Conservation (phyloP, 1,284 basidiomycete genomes). For the Leucoagaricus sp. region DNA sequence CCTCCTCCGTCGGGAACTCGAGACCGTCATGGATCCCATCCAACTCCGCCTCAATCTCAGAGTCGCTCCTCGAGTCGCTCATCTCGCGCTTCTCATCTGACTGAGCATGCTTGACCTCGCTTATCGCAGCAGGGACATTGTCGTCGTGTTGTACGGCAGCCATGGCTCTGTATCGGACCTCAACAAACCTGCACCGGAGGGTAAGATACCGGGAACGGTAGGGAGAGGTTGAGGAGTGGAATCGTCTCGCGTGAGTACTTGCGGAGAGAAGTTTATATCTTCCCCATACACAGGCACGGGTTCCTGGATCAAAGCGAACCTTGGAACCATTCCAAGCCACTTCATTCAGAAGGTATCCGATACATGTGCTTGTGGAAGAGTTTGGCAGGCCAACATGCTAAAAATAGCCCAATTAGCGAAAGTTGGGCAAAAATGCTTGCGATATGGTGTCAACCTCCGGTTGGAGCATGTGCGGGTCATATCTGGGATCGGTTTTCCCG, state of each 20-base stretch:
- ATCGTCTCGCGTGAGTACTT: neutral
- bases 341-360: neutral
- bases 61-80: neutral
- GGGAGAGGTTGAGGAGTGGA: neutral
- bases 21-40: slow-evolving; percentile 58
- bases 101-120: slow-evolving; percentile 2
- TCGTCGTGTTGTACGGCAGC: slow-evolving; percentile 5
- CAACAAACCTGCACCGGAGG: neutral
- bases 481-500: neutral
- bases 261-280: neutral
- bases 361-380: slow-evolving; percentile 9
- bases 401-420: slow-evolving; percentile 4
- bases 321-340: no score
- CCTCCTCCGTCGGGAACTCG: slow-evolving; percentile 72
- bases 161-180: neutral
- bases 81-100: neutral
- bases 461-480: neutral
- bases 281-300: neutral
- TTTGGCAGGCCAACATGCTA: neutral
- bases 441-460: neutral
- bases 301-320: neutral
- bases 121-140: neutral
- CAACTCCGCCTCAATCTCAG: slow-evolving; percentile 22
- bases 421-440: neutral
- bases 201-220: neutral